Conservation (phyloP, 2,329 filamentous ascomycete species). For the Tolypocladium ovalisporum region DNA sequence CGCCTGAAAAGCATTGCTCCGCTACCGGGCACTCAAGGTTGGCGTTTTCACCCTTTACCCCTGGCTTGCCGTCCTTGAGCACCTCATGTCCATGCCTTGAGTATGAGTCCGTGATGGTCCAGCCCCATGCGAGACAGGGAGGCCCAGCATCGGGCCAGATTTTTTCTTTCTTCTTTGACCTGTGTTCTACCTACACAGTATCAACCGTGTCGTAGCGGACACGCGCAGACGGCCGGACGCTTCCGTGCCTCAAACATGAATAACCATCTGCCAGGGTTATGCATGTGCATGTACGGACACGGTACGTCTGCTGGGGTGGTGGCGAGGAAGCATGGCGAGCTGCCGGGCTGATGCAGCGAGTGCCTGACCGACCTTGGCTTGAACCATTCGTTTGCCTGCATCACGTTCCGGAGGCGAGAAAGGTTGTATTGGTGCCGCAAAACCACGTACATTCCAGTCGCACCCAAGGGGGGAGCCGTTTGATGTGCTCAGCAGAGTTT, state of each 20-base stretch:
- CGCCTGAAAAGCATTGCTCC: neutral
- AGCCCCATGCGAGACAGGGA: neutral
- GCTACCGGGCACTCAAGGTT: neutral
- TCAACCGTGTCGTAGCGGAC: neutral
- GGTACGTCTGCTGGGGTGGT: neutral
- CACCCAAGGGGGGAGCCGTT: neutral
- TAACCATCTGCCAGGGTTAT: neutral
- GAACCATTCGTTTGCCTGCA: neutral
- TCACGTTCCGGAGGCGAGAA: neutral
- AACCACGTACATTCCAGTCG: neutral
- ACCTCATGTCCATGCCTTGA: slow-evolving; percentile 1
- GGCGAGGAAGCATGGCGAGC: neutral
- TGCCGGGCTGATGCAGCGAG: neutral
- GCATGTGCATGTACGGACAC: no score
- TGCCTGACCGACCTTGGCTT: neutral
- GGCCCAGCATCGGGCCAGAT: neutral
- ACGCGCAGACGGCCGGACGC: neutral
- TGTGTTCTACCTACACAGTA: neutral
- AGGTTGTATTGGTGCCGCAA: neutral
- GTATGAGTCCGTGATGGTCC: neutral
- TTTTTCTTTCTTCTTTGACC: neutral
- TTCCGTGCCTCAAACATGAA: neutral
- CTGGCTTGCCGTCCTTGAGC: neutral
- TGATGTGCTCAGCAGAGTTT: neutral
- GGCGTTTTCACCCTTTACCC: neutral